phyloP scores from a whole-genome alignment of 352 stramenopile genomes.

The Globisporangium paddicum region DNA sequence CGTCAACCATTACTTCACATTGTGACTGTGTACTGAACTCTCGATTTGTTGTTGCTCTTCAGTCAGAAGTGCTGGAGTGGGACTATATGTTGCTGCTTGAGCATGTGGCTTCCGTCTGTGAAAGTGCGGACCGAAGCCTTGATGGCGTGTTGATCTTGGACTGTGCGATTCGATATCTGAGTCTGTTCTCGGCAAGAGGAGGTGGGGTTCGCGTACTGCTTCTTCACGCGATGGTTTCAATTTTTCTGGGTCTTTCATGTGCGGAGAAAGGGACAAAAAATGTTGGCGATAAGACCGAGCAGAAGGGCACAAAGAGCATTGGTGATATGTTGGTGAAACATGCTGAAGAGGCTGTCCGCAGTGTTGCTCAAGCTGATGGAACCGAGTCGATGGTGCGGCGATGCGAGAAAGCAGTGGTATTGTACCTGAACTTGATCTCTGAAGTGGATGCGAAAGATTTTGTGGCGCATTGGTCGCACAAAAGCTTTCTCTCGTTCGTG shows the following conservation, averaged over 20 bases:
- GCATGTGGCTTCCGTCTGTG: constrained; percentile 49
- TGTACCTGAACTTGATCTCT: constrained; percentile 32
- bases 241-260: constrained; percentile 4
- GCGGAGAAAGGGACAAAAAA: neutral
- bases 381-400: constrained; percentile 13
- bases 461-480: neutral
- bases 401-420: constrained; percentile 22
- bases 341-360: neutral
- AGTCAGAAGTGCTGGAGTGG: constrained; percentile 39
- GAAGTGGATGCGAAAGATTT: neutral
- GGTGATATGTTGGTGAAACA: neutral
- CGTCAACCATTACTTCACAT: neutral
- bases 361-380: constrained; percentile 1
- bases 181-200: constrained; percentile 11
- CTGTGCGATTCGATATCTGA: constrained; percentile 27
- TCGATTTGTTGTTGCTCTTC: neutral
- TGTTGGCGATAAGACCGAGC: neutral
- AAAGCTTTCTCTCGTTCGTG: constrained; percentile 29
- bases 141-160: constrained; percentile 36
- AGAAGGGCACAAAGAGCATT: neutral
- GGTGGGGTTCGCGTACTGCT: neutral
- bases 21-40: neutral
- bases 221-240: constrained; percentile 3
- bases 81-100: constrained; percentile 60
- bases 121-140: constrained; percentile 21